These are phyloP conservation scores for Melaleuca quinquenervia DNA, from an alignment of 345 rosid genomes.

Conservation along the genomic window DNA sequence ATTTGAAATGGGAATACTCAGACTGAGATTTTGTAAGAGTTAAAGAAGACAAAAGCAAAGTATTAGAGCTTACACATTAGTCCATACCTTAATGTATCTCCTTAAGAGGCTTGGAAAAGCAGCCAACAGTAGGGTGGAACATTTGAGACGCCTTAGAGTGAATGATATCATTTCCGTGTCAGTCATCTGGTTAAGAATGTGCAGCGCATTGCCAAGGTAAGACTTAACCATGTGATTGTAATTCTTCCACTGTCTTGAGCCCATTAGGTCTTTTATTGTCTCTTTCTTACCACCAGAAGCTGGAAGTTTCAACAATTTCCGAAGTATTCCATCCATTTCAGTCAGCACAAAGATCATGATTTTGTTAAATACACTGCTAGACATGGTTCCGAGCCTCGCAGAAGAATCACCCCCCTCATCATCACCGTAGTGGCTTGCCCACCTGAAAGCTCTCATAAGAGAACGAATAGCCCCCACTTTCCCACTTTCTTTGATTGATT, in stretches of 20 bases:
- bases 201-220: conserved; percentile 85
- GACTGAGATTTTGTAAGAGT: background rate
- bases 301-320: conserved; percentile 63
- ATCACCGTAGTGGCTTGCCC: conserved; percentile 94
- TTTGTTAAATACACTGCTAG: conserved; percentile 77
- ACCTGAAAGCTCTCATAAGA: conserved; percentile 81
- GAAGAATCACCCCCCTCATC: conserved; percentile 61
- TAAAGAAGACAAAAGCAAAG: background rate
- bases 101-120: conserved; percentile 82
- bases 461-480: conserved; percentile 63
- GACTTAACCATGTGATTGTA: conserved; percentile 84
- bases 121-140: conserved; percentile 57
- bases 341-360: conserved; percentile 66
- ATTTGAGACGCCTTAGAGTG: conserved; percentile 67
- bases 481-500: conserved; percentile 37
- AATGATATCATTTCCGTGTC: conserved; percentile 80
- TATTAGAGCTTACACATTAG: background rate
- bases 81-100: conserved; percentile 71
- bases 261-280: conserved; percentile 37
- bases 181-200: conserved; percentile 92
- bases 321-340: conserved; percentile 83
- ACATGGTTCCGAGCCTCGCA: conserved; percentile 49
- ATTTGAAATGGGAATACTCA: background rate
- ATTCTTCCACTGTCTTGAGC: conserved; percentile 74
- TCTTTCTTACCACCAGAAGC: conserved; percentile 80